These are phyloP conservation scores for Pseudomicrostroma phylloplanum DNA, from an alignment of 1,284 basidiomycete genomes.

Conservation along the genomic window DNA sequence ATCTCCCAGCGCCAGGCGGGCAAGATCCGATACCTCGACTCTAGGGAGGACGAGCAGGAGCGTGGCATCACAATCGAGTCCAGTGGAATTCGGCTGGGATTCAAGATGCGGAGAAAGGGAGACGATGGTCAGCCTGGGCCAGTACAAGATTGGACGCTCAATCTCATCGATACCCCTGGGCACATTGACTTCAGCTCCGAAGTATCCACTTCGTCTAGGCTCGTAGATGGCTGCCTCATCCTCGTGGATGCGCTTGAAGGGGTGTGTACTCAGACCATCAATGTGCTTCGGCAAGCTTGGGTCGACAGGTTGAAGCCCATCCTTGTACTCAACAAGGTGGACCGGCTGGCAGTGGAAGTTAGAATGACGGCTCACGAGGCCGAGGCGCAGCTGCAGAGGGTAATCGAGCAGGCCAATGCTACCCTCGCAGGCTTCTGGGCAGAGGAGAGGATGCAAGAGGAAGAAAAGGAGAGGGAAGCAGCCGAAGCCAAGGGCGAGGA, in stretches of 20 bases:
- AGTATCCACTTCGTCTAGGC: slow-evolving; percentile 83
- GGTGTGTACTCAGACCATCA: slow-evolving; percentile 93
- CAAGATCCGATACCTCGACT: slow-evolving; percentile 91
- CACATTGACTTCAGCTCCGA: slow-evolving; percentile 98
- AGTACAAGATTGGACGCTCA: slow-evolving; percentile 66
- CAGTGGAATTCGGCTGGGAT: slow-evolving; percentile 62
- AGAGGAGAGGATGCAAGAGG: slow-evolving; percentile 85
- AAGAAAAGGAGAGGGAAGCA: slow-evolving; percentile 68
- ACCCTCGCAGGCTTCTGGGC: slow-evolving; percentile 97
- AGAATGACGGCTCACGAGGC: slow-evolving; percentile 85
- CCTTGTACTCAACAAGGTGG: slow-evolving; percentile 95
- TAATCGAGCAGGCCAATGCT: slow-evolving; percentile 96
- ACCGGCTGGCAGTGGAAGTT: slow-evolving; percentile 88
- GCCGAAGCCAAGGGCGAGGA: slow-evolving; percentile 56
- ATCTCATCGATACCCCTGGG: slow-evolving; percentile 97
- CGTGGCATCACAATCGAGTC: slow-evolving; percentile 99
- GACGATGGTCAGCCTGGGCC: slow-evolving; percentile 28
- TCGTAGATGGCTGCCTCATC: slow-evolving; percentile 92
- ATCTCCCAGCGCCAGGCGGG: slow-evolving; percentile 92
- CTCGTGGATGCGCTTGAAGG: slow-evolving; percentile 98
- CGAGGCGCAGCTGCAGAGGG: slow-evolving; percentile 82
- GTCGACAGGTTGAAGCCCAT: slow-evolving; percentile 80
- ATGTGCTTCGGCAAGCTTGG: slow-evolving; percentile 93
- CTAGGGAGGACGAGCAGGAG: slow-evolving; percentile 93
- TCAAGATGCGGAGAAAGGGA: slow-evolving; percentile 39